Base-by-base conservation (phyloP, 2,329 filamentous ascomycete species). In the Neopestalotiopsis rosae region DNA sequence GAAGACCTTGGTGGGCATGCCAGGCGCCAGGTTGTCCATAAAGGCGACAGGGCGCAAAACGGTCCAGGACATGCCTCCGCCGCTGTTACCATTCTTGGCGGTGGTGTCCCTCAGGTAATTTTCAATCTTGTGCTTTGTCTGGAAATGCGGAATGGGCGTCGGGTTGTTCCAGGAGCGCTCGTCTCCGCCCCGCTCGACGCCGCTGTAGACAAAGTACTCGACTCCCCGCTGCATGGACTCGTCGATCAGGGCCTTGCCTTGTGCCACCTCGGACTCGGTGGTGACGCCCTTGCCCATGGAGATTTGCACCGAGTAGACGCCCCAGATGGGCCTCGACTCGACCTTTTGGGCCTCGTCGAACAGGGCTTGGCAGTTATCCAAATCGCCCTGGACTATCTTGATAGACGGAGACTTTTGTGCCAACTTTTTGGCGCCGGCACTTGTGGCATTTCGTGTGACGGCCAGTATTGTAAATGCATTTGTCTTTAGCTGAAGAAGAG, bases 31-130 rank as follows among this genome's bases (percentile, higher is more conserved):
- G 78, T 87, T 87, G 7, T 92, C 89, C 81, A 90, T 88, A 79
- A 92, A 92, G 1, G 86, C 87, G 0, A 87, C 85, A 0, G 90
- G 90, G 3, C 89, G 84, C 2, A 92, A 79, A 52, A 92, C 86
- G 0, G 88, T 90, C 85, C 87, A 92, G 6, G 79, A 79, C 88
- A 90, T 89, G n/a, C 14, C 14, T 0, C 74, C 63, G 14, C 68
- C 77, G 20, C 74, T 74, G 12, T 69, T 49, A 1, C 80, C 80
- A 1, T 80, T 80, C 4, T 78, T 78, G 2, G 76, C 73, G 10
- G 81, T 81, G 9, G 34, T 67, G n/a, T 86, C 80, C n/a, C 85
- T 78, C 30, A 92, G 83, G 71, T 92, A 82, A 66, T 86, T 79
- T 79, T 92, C 91, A 73, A 92, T 89, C 12, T 84, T 77, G 72